Percentiles rank a stretch among this genome's conserved stretches.
Evolutionary conservation across 495 filamentous ascomycete genomes (phyloP).

Genomic region (Cercophora newfieldiana): DNA sequence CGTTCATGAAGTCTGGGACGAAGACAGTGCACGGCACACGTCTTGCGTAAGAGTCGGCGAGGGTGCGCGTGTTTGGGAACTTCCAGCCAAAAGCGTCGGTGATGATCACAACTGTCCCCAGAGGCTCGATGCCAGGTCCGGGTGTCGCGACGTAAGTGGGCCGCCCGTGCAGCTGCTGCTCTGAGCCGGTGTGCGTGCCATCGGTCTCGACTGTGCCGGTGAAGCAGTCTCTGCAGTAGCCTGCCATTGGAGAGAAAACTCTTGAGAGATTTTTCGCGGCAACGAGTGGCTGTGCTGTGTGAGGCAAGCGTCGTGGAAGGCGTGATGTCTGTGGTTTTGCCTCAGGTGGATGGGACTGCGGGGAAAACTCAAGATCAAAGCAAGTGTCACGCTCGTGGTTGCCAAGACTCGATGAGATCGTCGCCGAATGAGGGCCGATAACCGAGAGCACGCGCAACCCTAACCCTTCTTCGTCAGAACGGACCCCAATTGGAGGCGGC

Average conservation of each 20-base stretch:
- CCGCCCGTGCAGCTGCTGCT: slow-evolving; percentile 46
- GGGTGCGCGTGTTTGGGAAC: slow-evolving; percentile 52
- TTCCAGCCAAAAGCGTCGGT: slow-evolving; percentile 62
- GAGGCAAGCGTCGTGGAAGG: not conserved
- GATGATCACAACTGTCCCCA: slow-evolving; percentile 55
- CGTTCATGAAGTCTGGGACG: slow-evolving; percentile 62
- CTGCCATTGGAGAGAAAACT: not conserved
- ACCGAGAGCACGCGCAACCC: not conserved
- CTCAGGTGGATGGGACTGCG: not conserved
- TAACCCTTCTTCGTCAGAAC: not conserved
- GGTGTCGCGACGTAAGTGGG: slow-evolving; percentile 51
- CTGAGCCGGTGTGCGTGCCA: slow-evolving; percentile 29
- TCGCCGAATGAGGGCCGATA: not conserved
- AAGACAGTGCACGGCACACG: slow-evolving; percentile 52
- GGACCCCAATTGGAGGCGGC: not conserved
- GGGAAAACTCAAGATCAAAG: too few relatives aligned
- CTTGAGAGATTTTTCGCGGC: not conserved
- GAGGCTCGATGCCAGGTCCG: slow-evolving; percentile 29
- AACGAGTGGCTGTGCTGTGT: not conserved
- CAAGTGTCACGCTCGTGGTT: too few relatives aligned
- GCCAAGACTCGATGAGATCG: not conserved
- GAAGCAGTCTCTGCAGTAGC: slow-evolving; percentile 29
- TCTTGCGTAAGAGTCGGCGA: slow-evolving; percentile 55
- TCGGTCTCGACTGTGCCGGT: slow-evolving; percentile 30
- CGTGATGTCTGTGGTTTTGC: not conserved